Percentiles rank a stretch among this genome's conserved stretches.
These are phyloP conservation scores for Diplodia scrobiculata DNA, from an alignment of 2,329 filamentous ascomycete genomes.

Conservation along the genomic window DNA sequence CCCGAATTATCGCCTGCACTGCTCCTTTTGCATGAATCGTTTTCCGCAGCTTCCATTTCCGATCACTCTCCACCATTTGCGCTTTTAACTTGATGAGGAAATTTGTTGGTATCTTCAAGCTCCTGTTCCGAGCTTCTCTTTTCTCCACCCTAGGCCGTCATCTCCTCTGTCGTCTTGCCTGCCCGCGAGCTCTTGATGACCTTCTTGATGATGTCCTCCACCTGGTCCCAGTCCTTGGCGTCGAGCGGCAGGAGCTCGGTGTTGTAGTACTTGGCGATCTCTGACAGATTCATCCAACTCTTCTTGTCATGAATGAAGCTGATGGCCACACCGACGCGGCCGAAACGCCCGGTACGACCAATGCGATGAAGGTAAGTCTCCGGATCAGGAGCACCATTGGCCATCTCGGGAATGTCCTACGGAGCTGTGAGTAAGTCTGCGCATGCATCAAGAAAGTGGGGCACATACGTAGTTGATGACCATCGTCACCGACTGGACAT, in stretches of 20 bases:
- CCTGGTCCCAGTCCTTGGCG: conserved; percentile 85
- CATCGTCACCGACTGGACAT: conserved; percentile 89
- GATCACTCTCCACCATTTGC: not conserved
- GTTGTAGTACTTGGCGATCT: conserved; percentile 78
- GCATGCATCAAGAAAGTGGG: not conserved
- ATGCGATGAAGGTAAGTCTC: conserved; percentile 99
- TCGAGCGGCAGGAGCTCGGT: conserved; percentile 81
- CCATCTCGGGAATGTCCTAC: conserved; percentile 56
- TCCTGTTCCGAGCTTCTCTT: not conserved
- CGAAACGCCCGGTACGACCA: conserved; percentile 93
- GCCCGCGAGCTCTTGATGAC: conserved; percentile 51
- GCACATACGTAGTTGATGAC: conserved; percentile 85
- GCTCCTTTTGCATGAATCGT: not conserved
- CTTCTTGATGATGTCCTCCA: conserved; percentile 78
- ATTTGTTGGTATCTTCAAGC: conserved; percentile 18
- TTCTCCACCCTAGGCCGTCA: conserved; percentile 34
- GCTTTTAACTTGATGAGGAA: not conserved
- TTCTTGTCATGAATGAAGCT: conserved; percentile 87
- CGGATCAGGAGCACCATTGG: conserved; percentile 73
- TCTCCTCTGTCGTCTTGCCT: conserved; percentile 47
- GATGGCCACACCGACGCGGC: conserved; percentile 92
- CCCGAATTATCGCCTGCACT: not conserved
- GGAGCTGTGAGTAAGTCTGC: conserved; percentile 47
- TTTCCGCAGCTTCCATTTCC: not conserved
- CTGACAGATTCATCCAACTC: conserved; percentile 75